These are phyloP conservation scores for Lepidium campestre DNA, from an alignment of 441 rosid species.

Conservation along the genomic window DNA sequence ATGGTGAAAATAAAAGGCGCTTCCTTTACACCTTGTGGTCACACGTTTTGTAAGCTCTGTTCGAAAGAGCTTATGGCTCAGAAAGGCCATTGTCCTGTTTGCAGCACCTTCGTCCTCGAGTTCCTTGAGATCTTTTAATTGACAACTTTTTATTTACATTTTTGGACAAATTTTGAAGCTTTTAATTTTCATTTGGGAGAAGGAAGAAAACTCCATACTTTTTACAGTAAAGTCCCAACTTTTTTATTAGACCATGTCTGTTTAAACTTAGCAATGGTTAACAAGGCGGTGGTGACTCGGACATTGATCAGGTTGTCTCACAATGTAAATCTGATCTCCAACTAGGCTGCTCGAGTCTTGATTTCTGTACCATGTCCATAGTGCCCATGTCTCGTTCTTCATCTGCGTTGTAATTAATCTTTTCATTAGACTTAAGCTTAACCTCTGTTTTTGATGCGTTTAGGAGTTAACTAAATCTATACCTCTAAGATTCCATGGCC, in stretches of 20 bases:
- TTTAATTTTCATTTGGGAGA: background rate
- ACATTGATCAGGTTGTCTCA: constrained; percentile 51
- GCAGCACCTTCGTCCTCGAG: constrained; percentile 71
- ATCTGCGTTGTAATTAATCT: constrained; percentile 23
- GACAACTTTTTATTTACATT: background rate
- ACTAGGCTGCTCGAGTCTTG: constrained; percentile 36
- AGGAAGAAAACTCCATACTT: background rate
- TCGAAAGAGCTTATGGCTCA: constrained; percentile 89
- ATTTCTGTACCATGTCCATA: constrained; percentile 68
- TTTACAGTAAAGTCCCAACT: background rate
- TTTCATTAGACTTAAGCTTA: background rate
- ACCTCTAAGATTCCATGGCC: constrained; percentile 75
- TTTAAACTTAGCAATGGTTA: constrained; percentile 13
- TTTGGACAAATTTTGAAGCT: background rate
- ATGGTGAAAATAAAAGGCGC: constrained; percentile 81
- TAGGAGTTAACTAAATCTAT: background rate
- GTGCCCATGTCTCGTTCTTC: constrained; percentile 60
- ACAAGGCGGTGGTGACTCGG: constrained; percentile 24
- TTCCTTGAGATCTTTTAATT: constrained; percentile 74
- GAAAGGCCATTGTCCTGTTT: constrained; percentile 86
- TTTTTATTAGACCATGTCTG: background rate
- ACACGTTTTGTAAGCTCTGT: constrained; percentile 82
- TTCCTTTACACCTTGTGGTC: constrained; percentile 83
- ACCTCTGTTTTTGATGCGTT: background rate
- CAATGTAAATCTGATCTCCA: constrained; percentile 56